Conservation (phyloP, 306 rosid genomes). For the Astragalus glycyphyllos region DNA sequence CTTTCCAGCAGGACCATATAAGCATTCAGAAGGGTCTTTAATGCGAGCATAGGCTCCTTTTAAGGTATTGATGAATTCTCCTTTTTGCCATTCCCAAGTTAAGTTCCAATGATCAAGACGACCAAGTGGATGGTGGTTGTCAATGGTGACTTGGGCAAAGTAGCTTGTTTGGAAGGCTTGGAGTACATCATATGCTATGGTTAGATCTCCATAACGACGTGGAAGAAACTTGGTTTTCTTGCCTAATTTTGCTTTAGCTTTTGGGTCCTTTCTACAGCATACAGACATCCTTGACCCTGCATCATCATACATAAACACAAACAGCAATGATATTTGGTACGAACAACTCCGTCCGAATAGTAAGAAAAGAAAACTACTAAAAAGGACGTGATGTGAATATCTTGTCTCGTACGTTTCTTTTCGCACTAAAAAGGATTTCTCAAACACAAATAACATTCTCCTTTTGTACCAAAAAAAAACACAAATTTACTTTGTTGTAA, state of each 20-base stretch:
- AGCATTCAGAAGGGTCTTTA: constrained; percentile 56
- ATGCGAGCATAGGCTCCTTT: constrained; percentile 75
- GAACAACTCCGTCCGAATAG: too few relatives aligned
- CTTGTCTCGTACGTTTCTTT: too few relatives aligned
- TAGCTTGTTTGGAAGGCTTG: constrained; percentile 66
- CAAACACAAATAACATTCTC: too few relatives aligned
- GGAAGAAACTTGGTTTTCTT: constrained; percentile 62
- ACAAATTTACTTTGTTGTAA: too few relatives aligned
- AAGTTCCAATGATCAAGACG: constrained; percentile 92
- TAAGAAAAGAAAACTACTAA: too few relatives aligned
- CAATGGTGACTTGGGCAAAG: constrained; percentile 69
- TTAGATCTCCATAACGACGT: constrained; percentile 65
- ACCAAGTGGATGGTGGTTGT: constrained; percentile 73
- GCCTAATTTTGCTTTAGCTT: constrained; percentile 42
- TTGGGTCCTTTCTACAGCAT: constrained; percentile 83
- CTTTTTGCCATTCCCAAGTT: constrained; percentile 86
- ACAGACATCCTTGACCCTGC: constrained; percentile 68
- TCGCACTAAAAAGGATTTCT: too few relatives aligned
- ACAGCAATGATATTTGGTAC: too few relatives aligned
- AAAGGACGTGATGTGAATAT: too few relatives aligned
- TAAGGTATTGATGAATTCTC: constrained; percentile 74
- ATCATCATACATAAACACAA: not conserved
- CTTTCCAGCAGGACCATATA: constrained; percentile 65
- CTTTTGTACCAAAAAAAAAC: too few relatives aligned
- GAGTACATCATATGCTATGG: constrained; percentile 67